Conservation (phyloP, 1,139 yeast genomes). For the Magnusiomyces sp. region DNA sequence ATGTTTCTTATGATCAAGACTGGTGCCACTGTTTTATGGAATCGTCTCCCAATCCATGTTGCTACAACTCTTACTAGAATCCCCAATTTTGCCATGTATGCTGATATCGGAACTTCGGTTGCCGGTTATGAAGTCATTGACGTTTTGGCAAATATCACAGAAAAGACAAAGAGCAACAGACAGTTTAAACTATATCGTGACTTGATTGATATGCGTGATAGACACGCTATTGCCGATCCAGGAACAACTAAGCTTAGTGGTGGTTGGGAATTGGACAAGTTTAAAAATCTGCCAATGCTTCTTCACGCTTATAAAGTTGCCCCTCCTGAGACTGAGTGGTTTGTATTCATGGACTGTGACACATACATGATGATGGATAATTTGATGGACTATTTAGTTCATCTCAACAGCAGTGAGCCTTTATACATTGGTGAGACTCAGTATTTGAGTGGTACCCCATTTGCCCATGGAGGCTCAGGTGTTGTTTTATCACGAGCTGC, state of each 20-base stretch:
- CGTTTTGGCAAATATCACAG: constrained; percentile 25
- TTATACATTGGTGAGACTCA: constrained; percentile 29
- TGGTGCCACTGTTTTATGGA: constrained; percentile 32
- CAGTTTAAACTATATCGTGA: constrained; percentile 26
- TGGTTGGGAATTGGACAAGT: constrained; percentile 34
- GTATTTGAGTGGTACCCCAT: constrained; percentile 17
- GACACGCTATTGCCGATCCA: constrained; percentile 15
- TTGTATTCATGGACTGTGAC: constrained; percentile 34
- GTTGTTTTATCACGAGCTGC: constrained; percentile 31
- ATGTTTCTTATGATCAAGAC: constrained; percentile 32
- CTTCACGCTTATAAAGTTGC: constrained; percentile 29
- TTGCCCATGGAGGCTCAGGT: constrained; percentile 36
- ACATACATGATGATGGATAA: constrained; percentile 28
- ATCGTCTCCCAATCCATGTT: constrained; percentile 32
- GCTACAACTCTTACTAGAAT: constrained; percentile 30
- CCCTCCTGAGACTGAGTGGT: constrained; percentile 29
- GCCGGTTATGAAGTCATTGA: constrained; percentile 32
- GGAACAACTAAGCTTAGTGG: constrained; percentile 5
- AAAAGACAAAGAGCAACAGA: constrained; percentile 17
- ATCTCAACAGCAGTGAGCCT: constrained; percentile 23
- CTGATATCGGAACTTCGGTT: constrained; percentile 28
- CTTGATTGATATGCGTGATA: constrained; percentile 21
- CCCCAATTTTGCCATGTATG: constrained; percentile 31
- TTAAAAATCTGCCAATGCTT: constrained; percentile 35
- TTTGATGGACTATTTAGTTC: constrained; percentile 22